Evolutionary conservation across 2,329 filamentous ascomycete genomes (phyloP).

Genomic region (Dothiorella sarmentorum): DNA sequence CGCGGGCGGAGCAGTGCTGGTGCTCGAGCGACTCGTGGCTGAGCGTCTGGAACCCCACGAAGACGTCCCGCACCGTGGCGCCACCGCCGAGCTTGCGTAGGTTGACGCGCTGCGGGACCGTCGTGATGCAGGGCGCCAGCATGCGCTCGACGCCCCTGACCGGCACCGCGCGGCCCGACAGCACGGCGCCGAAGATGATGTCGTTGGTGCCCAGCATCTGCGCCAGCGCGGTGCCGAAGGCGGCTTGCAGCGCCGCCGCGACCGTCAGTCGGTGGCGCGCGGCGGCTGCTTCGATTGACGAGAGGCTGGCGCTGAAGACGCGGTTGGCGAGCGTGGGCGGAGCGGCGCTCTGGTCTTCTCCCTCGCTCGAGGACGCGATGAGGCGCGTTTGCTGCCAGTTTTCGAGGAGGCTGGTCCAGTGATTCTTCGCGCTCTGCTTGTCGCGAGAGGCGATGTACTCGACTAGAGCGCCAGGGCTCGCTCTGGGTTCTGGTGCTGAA

Average conservation of each 20-base stretch:
- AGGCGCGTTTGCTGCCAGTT: slow-evolving; percentile 35
- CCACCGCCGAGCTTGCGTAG: slow-evolving; percentile 21
- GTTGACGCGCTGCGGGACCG: slow-evolving; percentile 35
- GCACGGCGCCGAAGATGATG: slow-evolving; percentile 34
- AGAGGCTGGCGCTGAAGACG: slow-evolving; percentile 23
- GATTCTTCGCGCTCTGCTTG: slow-evolving; percentile 24
- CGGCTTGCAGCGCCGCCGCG: slow-evolving; percentile 31
- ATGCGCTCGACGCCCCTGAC: slow-evolving; percentile 32
- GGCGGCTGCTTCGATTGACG: slow-evolving; percentile 27
- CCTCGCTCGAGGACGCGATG: slow-evolving; percentile 38
- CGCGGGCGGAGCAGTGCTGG: slow-evolving; percentile 36
- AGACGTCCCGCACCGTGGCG: slow-evolving; percentile 25
- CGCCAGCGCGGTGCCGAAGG: slow-evolving; percentile 35
- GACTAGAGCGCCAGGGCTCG: slow-evolving; percentile 26
- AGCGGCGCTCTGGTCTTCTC: background rate
- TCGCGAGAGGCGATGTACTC: slow-evolving; percentile 29
- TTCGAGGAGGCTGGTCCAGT: slow-evolving; percentile 30
- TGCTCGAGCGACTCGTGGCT: slow-evolving; percentile 31
- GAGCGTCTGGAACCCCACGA: slow-evolving; percentile 25
- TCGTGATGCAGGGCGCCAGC: slow-evolving; percentile 37
- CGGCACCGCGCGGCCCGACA: slow-evolving; percentile 34
- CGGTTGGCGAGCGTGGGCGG: background rate
- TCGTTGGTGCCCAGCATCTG: slow-evolving; percentile 28
- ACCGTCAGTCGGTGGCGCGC: slow-evolving; percentile 30
- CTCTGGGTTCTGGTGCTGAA: slow-evolving; percentile 20